These are phyloP conservation scores for Fusarium pseudoanthophilum DNA, from an alignment of 2,329 filamentous ascomycete genomes.

Conservation along the genomic window DNA sequence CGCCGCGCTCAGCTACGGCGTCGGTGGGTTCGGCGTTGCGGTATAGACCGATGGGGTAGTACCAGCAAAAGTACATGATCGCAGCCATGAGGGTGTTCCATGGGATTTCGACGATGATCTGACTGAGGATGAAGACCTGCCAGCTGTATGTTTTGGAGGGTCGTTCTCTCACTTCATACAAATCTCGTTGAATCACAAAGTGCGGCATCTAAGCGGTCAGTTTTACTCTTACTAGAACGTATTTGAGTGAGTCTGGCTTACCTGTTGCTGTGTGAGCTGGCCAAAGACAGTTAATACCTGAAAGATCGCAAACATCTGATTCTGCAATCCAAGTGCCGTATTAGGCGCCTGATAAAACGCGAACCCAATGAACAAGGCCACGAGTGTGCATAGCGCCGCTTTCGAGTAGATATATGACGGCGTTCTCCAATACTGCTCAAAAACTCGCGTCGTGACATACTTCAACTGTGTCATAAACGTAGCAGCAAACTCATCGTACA, in stretches of 20 bases:
- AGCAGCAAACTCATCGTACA: constrained; percentile 49
- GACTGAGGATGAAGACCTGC: constrained; percentile 72
- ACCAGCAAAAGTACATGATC: constrained; percentile 75
- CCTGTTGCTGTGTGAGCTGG: constrained; percentile 64
- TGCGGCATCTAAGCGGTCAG: constrained; percentile 64
- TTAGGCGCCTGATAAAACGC: constrained; percentile 69
- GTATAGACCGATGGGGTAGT: constrained; percentile 75
- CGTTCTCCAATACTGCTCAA: constrained; percentile 50
- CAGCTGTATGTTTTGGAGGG: constrained; percentile 76
- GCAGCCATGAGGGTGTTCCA: constrained; percentile 74
- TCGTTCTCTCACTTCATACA: constrained; percentile 75
- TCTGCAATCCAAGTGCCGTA: constrained; percentile 74
- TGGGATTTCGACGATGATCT: constrained; percentile 76
- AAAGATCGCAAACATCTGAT: constrained; percentile 75
- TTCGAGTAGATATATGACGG: constrained; percentile 73
- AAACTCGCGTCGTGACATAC: constrained; percentile 51
- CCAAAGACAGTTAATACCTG: constrained; percentile 76
- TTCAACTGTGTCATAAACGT: constrained; percentile 46
- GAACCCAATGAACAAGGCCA: constrained; percentile 63
- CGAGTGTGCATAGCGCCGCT: constrained; percentile 42
- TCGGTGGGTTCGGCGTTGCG: constrained; percentile 63
- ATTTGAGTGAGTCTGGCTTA: accelerated
- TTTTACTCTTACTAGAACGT: accelerated
- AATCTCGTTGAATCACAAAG: constrained; percentile 73
- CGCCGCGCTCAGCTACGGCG: constrained; percentile 65